Conservation (phyloP, 352 stramenopile genomes). For the Phytopythium kandeliae region DNA sequence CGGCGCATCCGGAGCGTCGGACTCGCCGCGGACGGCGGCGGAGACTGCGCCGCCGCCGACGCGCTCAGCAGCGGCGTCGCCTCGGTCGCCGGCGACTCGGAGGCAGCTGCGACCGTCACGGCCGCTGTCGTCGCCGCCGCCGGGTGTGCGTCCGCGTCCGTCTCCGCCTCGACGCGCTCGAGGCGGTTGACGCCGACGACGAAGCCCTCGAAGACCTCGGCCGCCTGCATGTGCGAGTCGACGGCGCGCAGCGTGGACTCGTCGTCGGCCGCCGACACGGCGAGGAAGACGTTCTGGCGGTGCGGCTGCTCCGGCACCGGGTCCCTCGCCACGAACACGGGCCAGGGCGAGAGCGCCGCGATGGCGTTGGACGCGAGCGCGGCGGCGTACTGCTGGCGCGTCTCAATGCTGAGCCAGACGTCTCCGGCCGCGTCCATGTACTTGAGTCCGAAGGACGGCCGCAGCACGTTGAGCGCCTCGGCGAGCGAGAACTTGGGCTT, state of each 20-base stretch:
- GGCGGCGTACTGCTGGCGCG: constrained; percentile 52
- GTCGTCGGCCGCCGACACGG: constrained; percentile 66
- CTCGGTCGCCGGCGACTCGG: constrained; percentile 30
- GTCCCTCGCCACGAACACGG: constrained; percentile 75
- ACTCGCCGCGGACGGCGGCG: constrained; percentile 9
- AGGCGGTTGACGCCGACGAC: constrained; percentile 79
- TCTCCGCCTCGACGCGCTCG: constrained; percentile 29
- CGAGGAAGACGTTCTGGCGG: constrained; percentile 56
- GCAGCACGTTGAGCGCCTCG: constrained; percentile 76
- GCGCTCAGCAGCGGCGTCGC: constrained; percentile 51
- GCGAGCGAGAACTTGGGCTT: constrained; percentile 82
- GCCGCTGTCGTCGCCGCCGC: background rate
- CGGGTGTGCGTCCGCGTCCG: background rate
- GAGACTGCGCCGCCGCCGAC: constrained; percentile 7
- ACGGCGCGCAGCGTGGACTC: constrained; percentile 72
- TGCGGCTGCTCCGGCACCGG: constrained; percentile 11
- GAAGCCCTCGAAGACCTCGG: constrained; percentile 73
- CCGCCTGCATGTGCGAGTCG: constrained; percentile 36
- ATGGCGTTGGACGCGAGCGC: constrained; percentile 57
- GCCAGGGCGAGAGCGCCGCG: constrained; percentile 58
- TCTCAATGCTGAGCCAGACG: constrained; percentile 79
- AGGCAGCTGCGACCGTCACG: background rate
- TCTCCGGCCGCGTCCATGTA: constrained; percentile 58
- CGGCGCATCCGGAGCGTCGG: constrained; percentile 41
- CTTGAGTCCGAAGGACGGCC: constrained; percentile 70